These are phyloP conservation scores for Amanita fuliginea DNA, from an alignment of 768 basidiomycete species.

Conservation along the genomic window DNA sequence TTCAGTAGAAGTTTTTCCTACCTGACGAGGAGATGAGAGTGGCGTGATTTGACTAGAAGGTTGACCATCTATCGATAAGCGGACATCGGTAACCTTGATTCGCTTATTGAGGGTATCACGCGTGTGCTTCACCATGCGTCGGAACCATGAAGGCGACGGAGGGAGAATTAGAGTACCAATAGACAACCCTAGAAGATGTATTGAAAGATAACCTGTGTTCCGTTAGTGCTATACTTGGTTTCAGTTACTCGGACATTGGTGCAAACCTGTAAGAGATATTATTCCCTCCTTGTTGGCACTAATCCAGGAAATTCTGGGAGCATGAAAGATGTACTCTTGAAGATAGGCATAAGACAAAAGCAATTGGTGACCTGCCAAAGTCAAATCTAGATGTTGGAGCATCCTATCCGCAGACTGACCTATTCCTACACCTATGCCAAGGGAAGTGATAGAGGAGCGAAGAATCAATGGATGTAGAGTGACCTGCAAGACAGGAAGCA, in stretches of 20 bases:
- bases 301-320: conserved; percentile 51
- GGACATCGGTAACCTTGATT: conserved; percentile 13
- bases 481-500: conserved; percentile 66
- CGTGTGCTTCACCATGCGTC: conserved; percentile 32
- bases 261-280: conserved; percentile 57
- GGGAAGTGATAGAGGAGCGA: conserved; percentile 41
- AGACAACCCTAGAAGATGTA: conserved; percentile 80
- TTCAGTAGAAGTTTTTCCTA: conserved; percentile 67
- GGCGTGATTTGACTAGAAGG: neutral
- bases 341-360: conserved; percentile 44
- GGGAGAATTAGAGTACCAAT: conserved; percentile 75
- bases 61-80: conserved; percentile 3
- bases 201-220: conserved; percentile 69
- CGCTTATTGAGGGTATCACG: conserved; percentile 5
- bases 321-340: conserved; percentile 52
- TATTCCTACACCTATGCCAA: conserved; percentile 52
- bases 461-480: conserved; percentile 56
- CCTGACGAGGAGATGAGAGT: conserved; percentile 34
- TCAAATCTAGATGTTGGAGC: neutral
- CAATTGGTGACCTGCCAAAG: conserved; percentile 60
- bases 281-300: conserved; percentile 90
- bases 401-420: conserved; percentile 20
- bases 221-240: neutral
- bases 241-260: neutral
- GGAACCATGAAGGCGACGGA: conserved; percentile 64